phyloP scores from a whole-genome alignment of 257 asterid genomes.

The Ophiorrhiza pumila region DNA sequence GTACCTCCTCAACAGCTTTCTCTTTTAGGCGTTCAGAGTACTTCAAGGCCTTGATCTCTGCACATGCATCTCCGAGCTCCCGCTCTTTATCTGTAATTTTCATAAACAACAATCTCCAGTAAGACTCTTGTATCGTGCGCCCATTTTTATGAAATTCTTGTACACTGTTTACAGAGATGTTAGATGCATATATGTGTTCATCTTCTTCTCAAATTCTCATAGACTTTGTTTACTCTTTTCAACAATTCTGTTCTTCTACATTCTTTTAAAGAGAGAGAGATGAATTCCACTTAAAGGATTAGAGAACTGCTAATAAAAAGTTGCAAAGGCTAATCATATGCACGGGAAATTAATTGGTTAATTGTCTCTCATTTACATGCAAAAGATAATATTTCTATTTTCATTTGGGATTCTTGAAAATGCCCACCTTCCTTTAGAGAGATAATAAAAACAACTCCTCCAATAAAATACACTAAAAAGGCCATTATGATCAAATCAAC shows the following conservation, averaged over 20 bases:
- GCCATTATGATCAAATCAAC: neutral
- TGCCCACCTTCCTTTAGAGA: neutral
- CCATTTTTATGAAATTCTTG: neutral
- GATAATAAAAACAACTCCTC: neutral
- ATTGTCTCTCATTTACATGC: neutral
- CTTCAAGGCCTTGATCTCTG: constrained; percentile 72
- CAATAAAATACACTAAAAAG: neutral
- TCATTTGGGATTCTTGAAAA: neutral
- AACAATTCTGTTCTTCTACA: neutral
- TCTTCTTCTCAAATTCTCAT: neutral
- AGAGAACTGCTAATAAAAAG: neutral
- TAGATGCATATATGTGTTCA: neutral
- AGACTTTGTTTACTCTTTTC: neutral
- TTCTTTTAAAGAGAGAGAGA: neutral
- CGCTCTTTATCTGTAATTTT: constrained; percentile 68
- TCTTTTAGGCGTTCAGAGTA: constrained; percentile 71
- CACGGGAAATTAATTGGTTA: neutral
- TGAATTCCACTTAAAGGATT: neutral
- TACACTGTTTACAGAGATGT: neutral
- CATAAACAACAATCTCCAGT: constrained; percentile 15
- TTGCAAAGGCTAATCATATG: neutral
- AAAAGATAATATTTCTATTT: neutral
- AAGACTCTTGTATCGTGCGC: neutral
- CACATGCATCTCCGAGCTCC: constrained; percentile 73
- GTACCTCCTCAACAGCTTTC: constrained; percentile 93